phyloP scores from a whole-genome alignment of 495 filamentous ascomycete species.

The Pyrenula aspistea region DNA sequence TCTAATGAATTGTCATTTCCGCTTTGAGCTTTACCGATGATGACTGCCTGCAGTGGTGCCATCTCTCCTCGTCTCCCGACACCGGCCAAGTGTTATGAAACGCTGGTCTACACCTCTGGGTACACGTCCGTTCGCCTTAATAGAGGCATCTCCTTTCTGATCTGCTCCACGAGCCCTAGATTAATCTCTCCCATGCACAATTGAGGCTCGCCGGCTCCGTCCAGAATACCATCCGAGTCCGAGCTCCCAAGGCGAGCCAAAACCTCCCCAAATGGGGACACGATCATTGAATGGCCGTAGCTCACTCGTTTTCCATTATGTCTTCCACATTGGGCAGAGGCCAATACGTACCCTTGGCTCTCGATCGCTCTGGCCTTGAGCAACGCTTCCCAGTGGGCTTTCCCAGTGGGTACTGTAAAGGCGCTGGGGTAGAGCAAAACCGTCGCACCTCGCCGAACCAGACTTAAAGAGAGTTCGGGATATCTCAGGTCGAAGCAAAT shows the following conservation, averaged over 20 bases:
- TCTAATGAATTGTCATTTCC: too few relatives aligned
- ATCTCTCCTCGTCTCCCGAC: too few relatives aligned
- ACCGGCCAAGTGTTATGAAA: too few relatives aligned
- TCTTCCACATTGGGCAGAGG: conserved; percentile 69
- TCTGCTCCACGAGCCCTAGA: conserved; percentile 32
- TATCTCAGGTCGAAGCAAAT: conserved; percentile 93
- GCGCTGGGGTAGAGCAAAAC: conserved; percentile 82
- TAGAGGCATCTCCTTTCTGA: conserved; percentile 52
- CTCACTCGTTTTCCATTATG: conserved; percentile 73
- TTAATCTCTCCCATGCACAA: conserved; percentile 40
- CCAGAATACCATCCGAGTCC: conserved; percentile 14
- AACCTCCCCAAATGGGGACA: conserved; percentile 80
- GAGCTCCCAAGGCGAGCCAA: conserved; percentile 47
- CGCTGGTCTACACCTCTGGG: conserved; percentile 31
- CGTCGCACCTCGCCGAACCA: conserved; percentile 57
- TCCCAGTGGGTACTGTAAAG: conserved; percentile 80
- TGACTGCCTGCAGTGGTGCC: too few relatives aligned
- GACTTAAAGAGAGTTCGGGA: conserved; percentile 57
- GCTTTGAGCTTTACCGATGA: too few relatives aligned
- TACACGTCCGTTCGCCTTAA: conserved; percentile 52
- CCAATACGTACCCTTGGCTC: conserved; percentile 76
- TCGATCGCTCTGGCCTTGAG: conserved; percentile 79
- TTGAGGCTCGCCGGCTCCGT: conserved; percentile 30
- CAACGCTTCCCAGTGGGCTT: conserved; percentile 73
- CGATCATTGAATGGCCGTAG: conserved; percentile 82